A percentile compares a stretch with the other conserved stretches of the same genome.
These are phyloP conservation scores for Epichloe coenophiala DNA, from an alignment of 2,329 filamentous ascomycete species.

Conservation along the genomic window DNA sequence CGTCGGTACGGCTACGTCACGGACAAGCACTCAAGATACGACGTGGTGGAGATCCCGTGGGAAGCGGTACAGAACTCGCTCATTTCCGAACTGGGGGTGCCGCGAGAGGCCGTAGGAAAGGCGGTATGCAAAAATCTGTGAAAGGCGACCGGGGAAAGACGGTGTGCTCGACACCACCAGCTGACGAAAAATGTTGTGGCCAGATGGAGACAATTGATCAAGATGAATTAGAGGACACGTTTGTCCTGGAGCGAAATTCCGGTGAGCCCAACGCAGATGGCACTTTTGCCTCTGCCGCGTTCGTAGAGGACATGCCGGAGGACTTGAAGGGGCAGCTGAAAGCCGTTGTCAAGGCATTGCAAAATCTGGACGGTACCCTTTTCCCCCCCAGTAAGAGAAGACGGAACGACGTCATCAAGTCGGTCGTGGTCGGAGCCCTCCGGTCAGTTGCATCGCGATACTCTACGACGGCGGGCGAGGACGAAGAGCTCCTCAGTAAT, in stretches of 20 bases:
- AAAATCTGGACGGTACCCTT: slow-evolving; percentile 27
- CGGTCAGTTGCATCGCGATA: slow-evolving; percentile 27
- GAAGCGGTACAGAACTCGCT: slow-evolving; percentile 37
- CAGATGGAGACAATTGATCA: slow-evolving; percentile 39
- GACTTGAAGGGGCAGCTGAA: slow-evolving; percentile 40
- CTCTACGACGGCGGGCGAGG: slow-evolving; percentile 26
- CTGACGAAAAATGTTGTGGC: slow-evolving; percentile 11
- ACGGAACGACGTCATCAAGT: slow-evolving; percentile 31
- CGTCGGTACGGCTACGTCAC: slow-evolving; percentile 84
- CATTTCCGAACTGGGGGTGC: slow-evolving; percentile 23
- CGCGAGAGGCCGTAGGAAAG: slow-evolving; percentile 25
- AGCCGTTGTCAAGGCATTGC: slow-evolving; percentile 33
- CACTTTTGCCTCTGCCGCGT: slow-evolving; percentile 23
- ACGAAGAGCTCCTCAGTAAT: slow-evolving; percentile 23
- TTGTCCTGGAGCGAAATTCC: slow-evolving; percentile 49
- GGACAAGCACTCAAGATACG: slow-evolving; percentile 59
- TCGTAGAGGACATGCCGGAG: slow-evolving; percentile 30
- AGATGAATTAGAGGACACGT: slow-evolving; percentile 60
- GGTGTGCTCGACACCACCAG: neutral
- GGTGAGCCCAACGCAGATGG: slow-evolving; percentile 38
- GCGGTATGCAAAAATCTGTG: slow-evolving; percentile 24
- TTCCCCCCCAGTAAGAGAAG: slow-evolving; percentile 35
- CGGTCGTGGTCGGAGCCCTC: slow-evolving; percentile 26
- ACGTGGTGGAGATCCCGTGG: slow-evolving; percentile 69
- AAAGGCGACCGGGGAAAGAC: neutral